Base-by-base conservation (phyloP, 257 asterid species). In the Perilla frutescens region DNA sequence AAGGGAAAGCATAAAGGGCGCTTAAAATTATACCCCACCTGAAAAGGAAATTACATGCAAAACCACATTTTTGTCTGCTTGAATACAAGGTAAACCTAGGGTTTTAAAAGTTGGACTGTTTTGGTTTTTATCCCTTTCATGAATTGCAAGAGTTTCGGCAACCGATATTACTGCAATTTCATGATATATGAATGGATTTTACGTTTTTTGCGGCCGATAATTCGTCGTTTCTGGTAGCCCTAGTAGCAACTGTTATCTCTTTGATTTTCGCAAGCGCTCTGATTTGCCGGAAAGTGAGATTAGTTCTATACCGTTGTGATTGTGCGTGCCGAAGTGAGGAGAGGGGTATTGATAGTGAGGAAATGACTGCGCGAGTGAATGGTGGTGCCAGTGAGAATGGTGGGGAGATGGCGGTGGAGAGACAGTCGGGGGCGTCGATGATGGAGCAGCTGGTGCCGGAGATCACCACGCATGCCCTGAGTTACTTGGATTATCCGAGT, bases 381-480 rank as follows among this genome's bases (percentile, higher is more conserved):
- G 48, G 73, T 69, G 73, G 77, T 64, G 62, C 64, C 60, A 58
- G 68, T 62, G 84, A 82, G 78, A 76, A 70, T 20, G 80, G 79
- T 56, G 85, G 78, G 61, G 91, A 84, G 77, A 85, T 68, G 77
- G 74, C 81, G 62, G 77, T 66, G 70, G 97, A 91, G 77, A 86
- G 85, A 85, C 92, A 80, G 80, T 81, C 90, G 0, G 98, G 96
- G 61, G 92, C 92, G 14, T 92, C 99, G 68, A 95, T 95, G 98
- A 95, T 95, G 97, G 99, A 95, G 85, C 98, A 90, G 77, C 68
- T 95, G 84, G 97, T 95, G 80, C 99, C 99, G 77, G 99, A 95
- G 90, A 92, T 95, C 84, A 92, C 96, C 3, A 89, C 98, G 0
- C 98, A 95, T 73, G 97, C 98, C 41, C 83, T 95, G 61, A 90